A percentile compares a stretch with the other conserved stretches of the same genome.
Conservation (phyloP, 495 filamentous ascomycete species). For the Neurospora discreta region DNA sequence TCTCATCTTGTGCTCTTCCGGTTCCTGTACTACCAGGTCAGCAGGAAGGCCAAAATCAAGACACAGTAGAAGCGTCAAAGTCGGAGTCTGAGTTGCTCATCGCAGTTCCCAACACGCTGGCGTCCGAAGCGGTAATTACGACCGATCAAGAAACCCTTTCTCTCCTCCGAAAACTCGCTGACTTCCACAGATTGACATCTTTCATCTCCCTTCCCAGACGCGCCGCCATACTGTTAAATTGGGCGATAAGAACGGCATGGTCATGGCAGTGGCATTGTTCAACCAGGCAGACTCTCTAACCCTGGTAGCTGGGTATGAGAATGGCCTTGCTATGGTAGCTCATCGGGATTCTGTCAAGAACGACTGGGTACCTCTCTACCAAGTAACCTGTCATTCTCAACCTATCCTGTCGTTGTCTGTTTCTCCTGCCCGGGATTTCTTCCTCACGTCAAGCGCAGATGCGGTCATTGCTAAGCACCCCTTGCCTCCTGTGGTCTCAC, state of each 20-base stretch:
- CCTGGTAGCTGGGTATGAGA: conserved; percentile 75
- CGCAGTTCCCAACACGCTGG: conserved; percentile 66
- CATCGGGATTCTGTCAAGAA: conserved; percentile 13
- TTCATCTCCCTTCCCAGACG: conserved; percentile 63
- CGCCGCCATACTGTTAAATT: conserved; percentile 54
- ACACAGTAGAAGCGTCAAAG: conserved; percentile 2
- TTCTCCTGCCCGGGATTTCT: conserved; percentile 45
- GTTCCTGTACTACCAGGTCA: background rate
- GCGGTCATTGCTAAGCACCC: conserved; percentile 39
- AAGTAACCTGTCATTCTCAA: conserved; percentile 59
- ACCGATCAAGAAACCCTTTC: background rate
- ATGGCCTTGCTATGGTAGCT: conserved; percentile 59
- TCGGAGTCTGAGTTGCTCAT: conserved; percentile 38
- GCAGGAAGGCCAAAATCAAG: background rate
- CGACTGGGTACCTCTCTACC: conserved; percentile 56
- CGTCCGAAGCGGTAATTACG: conserved; percentile 55
- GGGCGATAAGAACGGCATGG: conserved; percentile 68
- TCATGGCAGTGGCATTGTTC: conserved; percentile 70
- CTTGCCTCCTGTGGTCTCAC: conserved; percentile 24
- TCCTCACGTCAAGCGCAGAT: conserved; percentile 80
- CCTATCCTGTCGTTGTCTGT: conserved; percentile 74
- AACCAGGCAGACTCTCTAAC: conserved; percentile 28
- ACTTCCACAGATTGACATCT: conserved; percentile 60
- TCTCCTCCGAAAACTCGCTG: background rate
- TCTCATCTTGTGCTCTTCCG: conserved; percentile 46